Evolutionary conservation across 345 rosid genomes (phyloP).

Genomic region (Eucalyptus coolabah): DNA sequence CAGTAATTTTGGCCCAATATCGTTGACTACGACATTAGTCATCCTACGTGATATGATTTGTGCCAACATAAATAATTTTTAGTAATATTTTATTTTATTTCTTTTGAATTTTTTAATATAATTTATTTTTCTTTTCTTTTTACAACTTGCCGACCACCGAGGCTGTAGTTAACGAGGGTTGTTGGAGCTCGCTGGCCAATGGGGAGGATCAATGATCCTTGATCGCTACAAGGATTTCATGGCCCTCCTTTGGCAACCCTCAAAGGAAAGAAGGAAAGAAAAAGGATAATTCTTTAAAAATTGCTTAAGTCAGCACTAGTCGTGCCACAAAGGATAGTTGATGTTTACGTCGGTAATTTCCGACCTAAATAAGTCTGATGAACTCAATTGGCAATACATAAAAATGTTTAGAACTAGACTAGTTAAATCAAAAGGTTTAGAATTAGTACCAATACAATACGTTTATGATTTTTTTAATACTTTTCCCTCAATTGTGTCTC

Average conservation of each 20-base stretch:
- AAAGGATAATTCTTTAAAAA: rapidly evolving
- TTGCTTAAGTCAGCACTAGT: too few species aligned
- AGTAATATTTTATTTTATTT: too few species aligned
- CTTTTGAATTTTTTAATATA: too few species aligned
- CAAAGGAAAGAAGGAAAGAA: too few species aligned
- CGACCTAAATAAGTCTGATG: too few species aligned
- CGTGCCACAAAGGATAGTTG: rapidly evolving
- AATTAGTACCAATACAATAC: too few species aligned
- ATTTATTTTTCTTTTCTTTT: too few species aligned
- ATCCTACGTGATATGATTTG: rapidly evolving
- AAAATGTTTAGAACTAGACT: too few species aligned
- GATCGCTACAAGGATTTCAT: neutral
- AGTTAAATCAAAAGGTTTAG: too few species aligned
- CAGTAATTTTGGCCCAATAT: neutral
- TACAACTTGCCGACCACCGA: rapidly evolving
- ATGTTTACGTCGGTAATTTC: rapidly evolving
- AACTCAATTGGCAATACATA: too few species aligned
- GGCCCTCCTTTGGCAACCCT: neutral
- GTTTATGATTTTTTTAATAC: too few species aligned
- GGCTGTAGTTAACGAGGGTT: rapidly evolving
- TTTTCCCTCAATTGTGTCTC: neutral
- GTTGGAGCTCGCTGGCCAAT: rapidly evolving
- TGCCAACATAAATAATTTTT: rapidly evolving
- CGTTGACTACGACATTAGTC: rapidly evolving
- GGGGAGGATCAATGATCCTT: neutral